Evolutionary conservation across 495 filamentous ascomycete species (phyloP).

Genomic region (Evansstolkia leycettana): DNA sequence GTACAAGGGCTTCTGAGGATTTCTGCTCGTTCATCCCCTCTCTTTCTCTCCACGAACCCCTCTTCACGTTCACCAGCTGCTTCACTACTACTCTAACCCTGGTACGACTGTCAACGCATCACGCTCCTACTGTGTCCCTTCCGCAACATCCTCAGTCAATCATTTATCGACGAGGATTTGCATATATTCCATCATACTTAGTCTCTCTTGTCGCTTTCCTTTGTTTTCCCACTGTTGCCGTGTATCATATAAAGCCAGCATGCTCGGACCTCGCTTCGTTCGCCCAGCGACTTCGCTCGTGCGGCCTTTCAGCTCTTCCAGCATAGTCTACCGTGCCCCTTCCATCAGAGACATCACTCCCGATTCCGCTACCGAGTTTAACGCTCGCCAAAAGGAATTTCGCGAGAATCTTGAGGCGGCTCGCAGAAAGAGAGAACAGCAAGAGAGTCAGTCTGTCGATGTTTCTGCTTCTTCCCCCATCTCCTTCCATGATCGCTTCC

Average conservation of each 20-base stretch:
- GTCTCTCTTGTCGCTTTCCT: conserved; percentile 8
- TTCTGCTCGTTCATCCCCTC: conserved; percentile 3
- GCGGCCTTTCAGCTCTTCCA: conserved; percentile 50
- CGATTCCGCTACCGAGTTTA: conserved; percentile 59
- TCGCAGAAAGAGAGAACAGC: conserved; percentile 61
- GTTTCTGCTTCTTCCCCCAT: conserved; percentile 30
- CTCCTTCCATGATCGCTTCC: conserved; percentile 26
- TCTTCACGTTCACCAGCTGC: conserved; percentile 2
- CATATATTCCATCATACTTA: conserved; percentile 3
- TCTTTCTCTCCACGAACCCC: conserved; percentile 1
- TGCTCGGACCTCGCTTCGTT: conserved; percentile 38
- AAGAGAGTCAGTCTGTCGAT: conserved; percentile 66
- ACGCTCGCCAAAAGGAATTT: conserved; percentile 71
- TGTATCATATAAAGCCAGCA: conserved; percentile 11
- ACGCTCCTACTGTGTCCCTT: conserved; percentile 6
- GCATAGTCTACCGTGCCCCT: conserved; percentile 47
- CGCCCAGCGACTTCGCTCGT: conserved; percentile 36
- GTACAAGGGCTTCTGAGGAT: too few relatives aligned
- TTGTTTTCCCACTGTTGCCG: conserved; percentile 1
- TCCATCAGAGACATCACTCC: conserved; percentile 73
- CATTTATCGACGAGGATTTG: too few relatives aligned
- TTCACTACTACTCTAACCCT: neutral
- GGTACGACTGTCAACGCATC: conserved; percentile 4
- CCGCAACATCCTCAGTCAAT: neutral
- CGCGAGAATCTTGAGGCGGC: conserved; percentile 67